Evolutionary conservation across 148 eudicot species (phyloP), one percentile per base, ranked within the genome.

Genomic region (Spergularia marina): DNA sequence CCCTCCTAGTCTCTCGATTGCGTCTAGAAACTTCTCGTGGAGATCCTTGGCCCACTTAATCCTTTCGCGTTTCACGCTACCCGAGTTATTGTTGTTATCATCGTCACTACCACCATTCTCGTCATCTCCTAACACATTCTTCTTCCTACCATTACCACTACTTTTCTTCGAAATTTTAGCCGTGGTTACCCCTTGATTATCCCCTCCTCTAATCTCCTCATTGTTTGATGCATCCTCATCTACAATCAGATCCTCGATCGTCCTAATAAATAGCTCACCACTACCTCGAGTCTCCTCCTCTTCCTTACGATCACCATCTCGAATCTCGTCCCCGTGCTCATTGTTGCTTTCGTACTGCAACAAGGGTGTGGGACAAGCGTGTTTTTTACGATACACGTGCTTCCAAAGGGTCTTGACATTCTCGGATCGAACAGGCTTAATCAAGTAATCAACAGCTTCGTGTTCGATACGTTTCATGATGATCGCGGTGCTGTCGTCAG

Each of bases 361-460:
- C 36, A 30, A 30, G 4, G 3, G 36, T 30, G 2, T 30, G 36
- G 36, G 36, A 30, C 36, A 2, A 30, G 36, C 36, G 36, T 72
- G 30, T 13, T 44, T 72, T 9, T 83, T 79, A 4, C 83, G 76
- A 44, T 53, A 76, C 0, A 83, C 81, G 30, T 83, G 85, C 54
- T 76, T 80, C 85, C 85, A 83, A 47, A 83, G 73, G 49, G 52
- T 68, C 68, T 80, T 61, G 36, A 83, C 41, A 9, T 74, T 75
- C 14, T 57, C 44, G 9, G 51, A 11, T 14, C 77, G 53, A 55
- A 83, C 58, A 2, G 85, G 85, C 44, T 83, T 83, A 14, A 74
- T 10, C 53, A 83, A 64, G 73, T 53, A 76, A 44, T 74, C 72
- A 0, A 64, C 61, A 12, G 85, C 83, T 6, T 83, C 85, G 7